phyloP scores from a whole-genome alignment of 176 grass and related monocot genomes.

The Echinochloa phyllopogon region DNA sequence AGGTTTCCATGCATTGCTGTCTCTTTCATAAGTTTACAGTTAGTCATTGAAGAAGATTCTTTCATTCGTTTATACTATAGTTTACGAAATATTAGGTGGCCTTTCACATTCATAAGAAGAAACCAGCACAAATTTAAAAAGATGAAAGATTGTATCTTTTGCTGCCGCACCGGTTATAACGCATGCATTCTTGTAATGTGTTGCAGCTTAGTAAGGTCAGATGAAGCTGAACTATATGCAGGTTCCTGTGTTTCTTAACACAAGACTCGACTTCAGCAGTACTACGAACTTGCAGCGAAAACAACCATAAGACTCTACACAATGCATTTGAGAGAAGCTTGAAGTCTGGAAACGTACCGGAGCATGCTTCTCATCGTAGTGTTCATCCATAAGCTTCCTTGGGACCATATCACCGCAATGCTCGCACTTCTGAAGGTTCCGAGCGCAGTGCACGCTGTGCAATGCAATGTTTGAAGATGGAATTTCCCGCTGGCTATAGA shows the following conservation, averaged over 20 bases:
- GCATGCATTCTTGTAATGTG: background rate
- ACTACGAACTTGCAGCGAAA: background rate
- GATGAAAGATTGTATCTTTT: background rate
- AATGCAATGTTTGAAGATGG: slow-evolving; percentile 61
- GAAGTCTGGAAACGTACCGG: slow-evolving; percentile 47
- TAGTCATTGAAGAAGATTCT: background rate
- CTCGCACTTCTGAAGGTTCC: slow-evolving; percentile 72
- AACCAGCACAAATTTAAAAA: too few species aligned
- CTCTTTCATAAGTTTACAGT: background rate
- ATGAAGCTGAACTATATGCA: background rate
- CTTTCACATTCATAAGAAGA: background rate
- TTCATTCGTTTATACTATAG: background rate
- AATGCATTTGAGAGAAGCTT: slow-evolving; percentile 28
- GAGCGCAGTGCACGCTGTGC: slow-evolving; percentile 67
- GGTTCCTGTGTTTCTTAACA: background rate
- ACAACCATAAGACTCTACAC: background rate
- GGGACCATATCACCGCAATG: slow-evolving; percentile 73
- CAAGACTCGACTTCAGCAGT: background rate
- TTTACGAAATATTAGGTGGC: slow-evolving; percentile 18
- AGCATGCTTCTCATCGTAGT: slow-evolving; percentile 68
- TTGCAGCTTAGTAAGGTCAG: background rate
- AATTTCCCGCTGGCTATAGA: slow-evolving; percentile 56
- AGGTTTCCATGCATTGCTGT: background rate
- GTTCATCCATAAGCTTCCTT: slow-evolving; percentile 63
- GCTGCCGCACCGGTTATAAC: background rate